These are phyloP conservation scores for Aspergillus neoniger DNA, from an alignment of 2,329 filamentous ascomycete species.

Conservation along the genomic window DNA sequence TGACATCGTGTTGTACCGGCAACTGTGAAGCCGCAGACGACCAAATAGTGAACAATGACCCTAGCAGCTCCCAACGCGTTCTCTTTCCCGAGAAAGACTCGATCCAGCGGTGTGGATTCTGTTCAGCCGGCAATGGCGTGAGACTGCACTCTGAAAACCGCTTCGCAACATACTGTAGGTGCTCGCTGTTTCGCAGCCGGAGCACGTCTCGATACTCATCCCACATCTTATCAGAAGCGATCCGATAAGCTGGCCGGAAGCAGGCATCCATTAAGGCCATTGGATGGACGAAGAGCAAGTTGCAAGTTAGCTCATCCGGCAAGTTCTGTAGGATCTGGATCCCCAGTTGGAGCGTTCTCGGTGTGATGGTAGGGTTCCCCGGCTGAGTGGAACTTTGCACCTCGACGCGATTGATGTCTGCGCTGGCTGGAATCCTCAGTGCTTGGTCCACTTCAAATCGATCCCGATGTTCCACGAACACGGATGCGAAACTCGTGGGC, in stretches of 20 bases:
- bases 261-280: not conserved
- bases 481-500: conserved; percentile 8
- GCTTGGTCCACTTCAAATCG: conserved; percentile 5
- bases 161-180: not conserved
- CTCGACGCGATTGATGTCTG: not conserved
- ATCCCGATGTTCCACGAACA: conserved; percentile 8
- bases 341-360: not conserved
- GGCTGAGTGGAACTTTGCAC: not conserved
- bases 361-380: not conserved
- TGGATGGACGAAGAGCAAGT: not conserved
- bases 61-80: not conserved
- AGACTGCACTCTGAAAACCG: not conserved
- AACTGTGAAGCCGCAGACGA: not conserved
- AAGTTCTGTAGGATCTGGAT: conserved; percentile 1
- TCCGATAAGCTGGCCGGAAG: not conserved
- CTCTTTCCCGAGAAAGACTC: conserved; percentile 1
- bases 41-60: conserved; percentile 7
- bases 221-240: not conserved
- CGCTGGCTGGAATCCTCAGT: not conserved
- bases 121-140: not conserved
- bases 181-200: not conserved
- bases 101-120: not conserved
- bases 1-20: not conserved
- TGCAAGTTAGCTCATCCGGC: conserved; percentile 1
- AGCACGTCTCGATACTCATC: not conserved